phyloP scores from a whole-genome alignment of 2,329 filamentous ascomycete genomes.

The Taxawa tesnikishii region DNA sequence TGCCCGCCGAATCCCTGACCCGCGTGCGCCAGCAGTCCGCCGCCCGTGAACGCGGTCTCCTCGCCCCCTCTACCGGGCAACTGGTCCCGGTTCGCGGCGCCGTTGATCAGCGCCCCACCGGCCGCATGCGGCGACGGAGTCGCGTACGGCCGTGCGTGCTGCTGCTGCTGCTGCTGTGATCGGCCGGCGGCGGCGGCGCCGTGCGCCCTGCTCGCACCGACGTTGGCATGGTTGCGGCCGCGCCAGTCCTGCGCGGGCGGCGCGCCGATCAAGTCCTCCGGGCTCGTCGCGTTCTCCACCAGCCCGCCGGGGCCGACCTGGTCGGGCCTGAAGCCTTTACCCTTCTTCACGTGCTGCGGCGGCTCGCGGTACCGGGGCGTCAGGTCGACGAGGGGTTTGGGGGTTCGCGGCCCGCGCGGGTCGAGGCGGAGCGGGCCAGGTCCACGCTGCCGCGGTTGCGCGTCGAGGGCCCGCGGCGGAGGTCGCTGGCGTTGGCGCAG shows the following conservation, averaged over 20 bases:
- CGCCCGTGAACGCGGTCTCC: constrained; percentile 29
- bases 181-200: constrained; percentile 5
- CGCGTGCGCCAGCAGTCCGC: constrained; percentile 25
- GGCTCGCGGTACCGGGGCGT: constrained; percentile 53
- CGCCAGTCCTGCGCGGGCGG: constrained; percentile 34
- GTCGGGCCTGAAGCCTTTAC: constrained; percentile 33
- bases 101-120: constrained; percentile 1
- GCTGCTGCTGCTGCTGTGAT: constrained; percentile 2
- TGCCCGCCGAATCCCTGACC: constrained; percentile 26
- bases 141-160: constrained; percentile 1
- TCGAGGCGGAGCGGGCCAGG: constrained; percentile 34
- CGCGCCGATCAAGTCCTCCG: constrained; percentile 27
- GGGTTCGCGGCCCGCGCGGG: constrained; percentile 21
- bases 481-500: constrained; percentile 14
- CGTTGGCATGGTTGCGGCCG: constrained; percentile 13
- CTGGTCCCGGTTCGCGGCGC: neutral
- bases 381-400: constrained; percentile 56
- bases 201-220: constrained; percentile 9
- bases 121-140: neutral
- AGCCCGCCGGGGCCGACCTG: constrained; percentile 25
- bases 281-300: constrained; percentile 32
- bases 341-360: constrained; percentile 43
- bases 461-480: constrained; percentile 7
- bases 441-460: constrained; percentile 18
- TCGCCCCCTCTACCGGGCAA: neutral